Evolutionary conservation across 352 stramenopile species (phyloP).

Genomic region (Phytopythium kandeliae): DNA sequence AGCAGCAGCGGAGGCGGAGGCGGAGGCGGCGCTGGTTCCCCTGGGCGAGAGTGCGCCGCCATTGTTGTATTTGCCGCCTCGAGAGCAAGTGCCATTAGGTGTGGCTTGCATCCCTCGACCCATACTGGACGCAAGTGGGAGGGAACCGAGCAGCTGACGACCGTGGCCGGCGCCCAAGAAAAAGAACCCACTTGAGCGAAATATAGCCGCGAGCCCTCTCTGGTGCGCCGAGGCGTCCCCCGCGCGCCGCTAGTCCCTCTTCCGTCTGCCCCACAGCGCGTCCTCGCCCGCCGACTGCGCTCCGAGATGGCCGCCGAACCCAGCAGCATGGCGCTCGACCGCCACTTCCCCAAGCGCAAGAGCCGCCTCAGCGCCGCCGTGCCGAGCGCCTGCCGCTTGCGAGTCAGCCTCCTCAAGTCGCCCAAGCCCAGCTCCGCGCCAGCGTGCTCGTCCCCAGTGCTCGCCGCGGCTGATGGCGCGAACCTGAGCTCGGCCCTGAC

Average conservation of each 20-base stretch:
- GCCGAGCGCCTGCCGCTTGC: slow-evolving; percentile 20
- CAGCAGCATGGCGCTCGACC: slow-evolving; percentile 45
- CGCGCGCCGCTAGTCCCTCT: background rate
- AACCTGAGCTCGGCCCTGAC: slow-evolving; percentile 54
- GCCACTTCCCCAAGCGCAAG: slow-evolving; percentile 72
- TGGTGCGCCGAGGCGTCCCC: background rate
- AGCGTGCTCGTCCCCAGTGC: background rate
- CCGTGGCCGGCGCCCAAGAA: background rate
- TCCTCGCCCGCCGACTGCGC: background rate
- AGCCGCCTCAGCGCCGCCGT: slow-evolving; percentile 20
- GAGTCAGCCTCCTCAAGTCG: slow-evolving; percentile 9
- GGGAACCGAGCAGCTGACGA: background rate
- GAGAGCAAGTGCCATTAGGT: slow-evolving; percentile 31
- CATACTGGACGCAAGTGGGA: background rate
- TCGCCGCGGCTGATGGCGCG: slow-evolving; percentile 22
- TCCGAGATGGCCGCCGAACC: slow-evolving; percentile 3
- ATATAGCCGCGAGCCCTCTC: slow-evolving; percentile 1
- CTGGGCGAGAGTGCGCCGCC: too few species aligned
- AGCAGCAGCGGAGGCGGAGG: too few species aligned
- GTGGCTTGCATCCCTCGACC: slow-evolving; percentile 2
- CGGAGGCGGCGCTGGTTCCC: too few species aligned
- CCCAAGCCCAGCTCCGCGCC: slow-evolving; percentile 12
- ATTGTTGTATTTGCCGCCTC: slow-evolving; percentile 60
- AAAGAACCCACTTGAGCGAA: slow-evolving; percentile 4
- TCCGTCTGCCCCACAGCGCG: background rate